phyloP scores from a whole-genome alignment of 352 stramenopile species.

The Thalassiosira exigua region DNA sequence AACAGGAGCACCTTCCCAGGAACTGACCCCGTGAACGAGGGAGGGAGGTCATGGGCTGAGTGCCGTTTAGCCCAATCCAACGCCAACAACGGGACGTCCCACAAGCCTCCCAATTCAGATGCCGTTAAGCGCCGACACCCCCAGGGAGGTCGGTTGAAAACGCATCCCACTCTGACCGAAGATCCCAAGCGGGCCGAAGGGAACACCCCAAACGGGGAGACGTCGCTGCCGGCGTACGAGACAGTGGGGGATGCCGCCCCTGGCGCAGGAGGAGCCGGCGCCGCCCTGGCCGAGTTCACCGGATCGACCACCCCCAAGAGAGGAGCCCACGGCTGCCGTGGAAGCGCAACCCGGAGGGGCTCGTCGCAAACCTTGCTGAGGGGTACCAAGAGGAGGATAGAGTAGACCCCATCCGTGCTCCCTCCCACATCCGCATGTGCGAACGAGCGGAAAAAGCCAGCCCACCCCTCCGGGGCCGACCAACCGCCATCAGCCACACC shows the following conservation, averaged over 20 bases:
- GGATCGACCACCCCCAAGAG: not conserved
- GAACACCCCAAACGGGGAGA: not conserved
- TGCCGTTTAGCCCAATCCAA: not conserved
- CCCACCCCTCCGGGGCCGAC: not conserved
- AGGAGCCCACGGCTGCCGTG: not conserved
- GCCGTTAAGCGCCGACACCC: not conserved
- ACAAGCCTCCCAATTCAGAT: not conserved
- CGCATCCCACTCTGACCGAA: not conserved
- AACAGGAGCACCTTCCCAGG: slow-evolving; percentile 16
- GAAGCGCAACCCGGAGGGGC: not conserved
- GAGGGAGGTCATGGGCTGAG: not conserved
- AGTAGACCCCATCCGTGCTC: too few species aligned
- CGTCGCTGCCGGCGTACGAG: not conserved
- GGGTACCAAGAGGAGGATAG: not conserved
- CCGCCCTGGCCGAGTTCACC: not conserved
- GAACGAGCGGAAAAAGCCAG: not conserved
- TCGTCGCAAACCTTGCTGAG: not conserved
- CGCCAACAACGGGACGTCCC: slow-evolving; percentile 3
- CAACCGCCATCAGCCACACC: not conserved
- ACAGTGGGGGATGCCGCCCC: not conserved
- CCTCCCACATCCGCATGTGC: not conserved
- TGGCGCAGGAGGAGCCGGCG: not conserved
- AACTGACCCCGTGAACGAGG: not conserved
- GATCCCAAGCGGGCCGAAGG: not conserved
- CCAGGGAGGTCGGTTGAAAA: not conserved